Percentiles rank a stretch among this genome's conserved stretches.
phyloP scores from a whole-genome alignment of 805 yeast genomes.

The Hanseniaspora clermontiae region DNA sequence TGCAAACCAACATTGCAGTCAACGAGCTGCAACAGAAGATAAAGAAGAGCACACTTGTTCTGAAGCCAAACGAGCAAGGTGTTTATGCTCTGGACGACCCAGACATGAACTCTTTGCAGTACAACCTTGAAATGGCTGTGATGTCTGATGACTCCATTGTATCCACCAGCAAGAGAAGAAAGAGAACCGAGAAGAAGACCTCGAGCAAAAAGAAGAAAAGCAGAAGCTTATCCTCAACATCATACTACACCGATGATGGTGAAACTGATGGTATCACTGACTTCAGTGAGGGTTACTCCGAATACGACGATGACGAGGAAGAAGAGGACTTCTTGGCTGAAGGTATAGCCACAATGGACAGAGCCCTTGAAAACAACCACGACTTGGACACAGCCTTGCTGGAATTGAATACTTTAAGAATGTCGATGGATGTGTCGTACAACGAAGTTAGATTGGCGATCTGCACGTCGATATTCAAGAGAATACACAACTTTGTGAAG shows the following conservation, averaged over 20 bases:
- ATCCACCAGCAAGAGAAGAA: constrained; percentile 33
- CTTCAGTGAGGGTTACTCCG: constrained; percentile 33
- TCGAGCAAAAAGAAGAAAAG: constrained; percentile 30
- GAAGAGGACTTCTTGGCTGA: constrained; percentile 76
- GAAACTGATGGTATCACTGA: constrained; percentile 53
- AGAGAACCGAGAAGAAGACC: neutral
- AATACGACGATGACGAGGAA: constrained; percentile 29
- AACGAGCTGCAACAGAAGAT: constrained; percentile 8
- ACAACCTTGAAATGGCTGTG: constrained; percentile 37
- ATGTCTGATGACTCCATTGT: constrained; percentile 49
- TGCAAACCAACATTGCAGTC: constrained; percentile 9
- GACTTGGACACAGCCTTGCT: constrained; percentile 84
- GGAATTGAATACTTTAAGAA: constrained; percentile 85
- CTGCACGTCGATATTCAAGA: constrained; percentile 51
- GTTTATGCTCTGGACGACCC: constrained; percentile 26
- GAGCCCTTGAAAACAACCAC: constrained; percentile 87
- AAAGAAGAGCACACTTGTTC: constrained; percentile 5
- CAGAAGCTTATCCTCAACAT: constrained; percentile 32
- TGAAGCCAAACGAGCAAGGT: neutral
- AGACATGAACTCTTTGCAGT: constrained; percentile 30
- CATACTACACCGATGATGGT: constrained; percentile 37
- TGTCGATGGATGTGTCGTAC: constrained; percentile 94
- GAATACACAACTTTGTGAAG: constrained; percentile 60
- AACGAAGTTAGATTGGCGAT: constrained; percentile 85
- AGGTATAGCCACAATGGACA: constrained; percentile 84